These are phyloP conservation scores for Apocynum venetum DNA, from an alignment of 257 asterid genomes.

Conservation along the genomic window DNA sequence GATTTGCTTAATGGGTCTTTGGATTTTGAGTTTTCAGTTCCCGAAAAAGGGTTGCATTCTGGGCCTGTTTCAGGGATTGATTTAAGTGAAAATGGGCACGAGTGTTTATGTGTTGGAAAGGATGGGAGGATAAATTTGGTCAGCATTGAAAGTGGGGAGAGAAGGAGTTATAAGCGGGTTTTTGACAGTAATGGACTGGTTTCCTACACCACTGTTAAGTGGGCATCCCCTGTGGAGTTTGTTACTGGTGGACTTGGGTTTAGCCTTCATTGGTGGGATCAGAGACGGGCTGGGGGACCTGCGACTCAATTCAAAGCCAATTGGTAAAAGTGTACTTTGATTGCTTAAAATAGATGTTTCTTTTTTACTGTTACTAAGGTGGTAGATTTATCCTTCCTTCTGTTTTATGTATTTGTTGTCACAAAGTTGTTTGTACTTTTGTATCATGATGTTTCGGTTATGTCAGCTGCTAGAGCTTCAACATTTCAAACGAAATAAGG, in stretches of 20 bases:
- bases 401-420: neutral
- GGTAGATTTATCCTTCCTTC: neutral
- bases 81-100: conserved; percentile 63
- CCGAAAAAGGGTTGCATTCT: conserved; percentile 49
- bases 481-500: neutral
- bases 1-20: conserved; percentile 48
- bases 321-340: conserved; percentile 41
- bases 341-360: neutral
- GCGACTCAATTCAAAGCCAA: conserved; percentile 65
- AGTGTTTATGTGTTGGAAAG: conserved; percentile 74
- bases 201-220: conserved; percentile 64
- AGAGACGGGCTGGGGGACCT: conserved; percentile 67
- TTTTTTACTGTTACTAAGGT: neutral
- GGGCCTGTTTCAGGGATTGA: conserved; percentile 60
- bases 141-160: conserved; percentile 20
- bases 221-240: conserved; percentile 89
- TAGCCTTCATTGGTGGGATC: conserved; percentile 95
- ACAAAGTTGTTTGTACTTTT: neutral
- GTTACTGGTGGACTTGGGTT: conserved; percentile 85
- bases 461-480: neutral
- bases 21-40: conserved; percentile 36
- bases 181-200: conserved; percentile 73
- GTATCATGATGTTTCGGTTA: neutral
- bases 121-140: conserved; percentile 81
- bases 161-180: conserved; percentile 44